Evolutionary conservation across 139 green algal species (phyloP), one percentile per base, ranked within the genome.

Genomic region (Eudorina sp.): DNA sequence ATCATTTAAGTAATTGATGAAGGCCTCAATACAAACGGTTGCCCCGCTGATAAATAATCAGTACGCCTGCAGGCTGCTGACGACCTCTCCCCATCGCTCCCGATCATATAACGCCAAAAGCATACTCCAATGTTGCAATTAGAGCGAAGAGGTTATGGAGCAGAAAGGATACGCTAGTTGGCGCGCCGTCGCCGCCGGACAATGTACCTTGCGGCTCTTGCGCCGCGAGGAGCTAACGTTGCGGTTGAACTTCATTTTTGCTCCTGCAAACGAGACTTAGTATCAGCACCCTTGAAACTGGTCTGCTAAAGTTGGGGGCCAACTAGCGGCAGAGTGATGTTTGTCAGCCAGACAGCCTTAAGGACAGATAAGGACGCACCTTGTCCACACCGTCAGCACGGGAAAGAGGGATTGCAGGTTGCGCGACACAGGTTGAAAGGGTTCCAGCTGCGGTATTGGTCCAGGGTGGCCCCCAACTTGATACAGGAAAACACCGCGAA

Each of bases 171-270:
- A 38, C 5, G 19, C n/a, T 41, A 69, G n/a, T 1, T 40, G 21
- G 53, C 77, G 45, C 45, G 64, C 81, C 81, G 81, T 78, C 81
- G 81, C 64, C 81, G 81, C 81, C 62, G 81, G 40, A 18, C 51
- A 45, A 69, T 81, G 60, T 80, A 98, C 97, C 97, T 99, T 99
- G 45, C 98, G 95, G 94, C 94, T 97, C 95, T 99, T 99, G 79
- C 98, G 90, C 92, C 98, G 92, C 23, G 92, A 97, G 62, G 92
- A 97, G 82, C 84, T 96, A 19, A 99, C 98, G 43, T 74, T 88
- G 41, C 79, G 69, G 77, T 84, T 94, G 90, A 94, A 97, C 94
- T 99, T 99, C 95, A 98, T 97, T 89, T 68, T 92, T 88, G 78
- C 72, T 90, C 80, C 80, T 74, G 60, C 85, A 66, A 64, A 48